phyloP scores from a whole-genome alignment of 139 green algal genomes.

The Astrephomene gubernaculifera region DNA sequence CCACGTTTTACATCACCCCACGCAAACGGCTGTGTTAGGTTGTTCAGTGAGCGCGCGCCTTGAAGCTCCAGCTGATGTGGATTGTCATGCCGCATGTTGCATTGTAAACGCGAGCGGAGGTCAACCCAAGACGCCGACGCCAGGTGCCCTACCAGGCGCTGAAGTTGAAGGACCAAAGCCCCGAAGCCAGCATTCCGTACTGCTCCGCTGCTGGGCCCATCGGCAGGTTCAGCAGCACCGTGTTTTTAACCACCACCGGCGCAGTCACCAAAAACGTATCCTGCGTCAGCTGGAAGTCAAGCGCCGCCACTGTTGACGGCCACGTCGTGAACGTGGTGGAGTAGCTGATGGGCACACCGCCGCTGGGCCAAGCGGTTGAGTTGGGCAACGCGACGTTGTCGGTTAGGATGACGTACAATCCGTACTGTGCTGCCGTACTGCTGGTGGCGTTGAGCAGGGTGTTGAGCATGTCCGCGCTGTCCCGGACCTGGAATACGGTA shows the following conservation, averaged over 20 bases:
- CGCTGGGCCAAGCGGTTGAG: not conserved
- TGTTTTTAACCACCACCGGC: not conserved
- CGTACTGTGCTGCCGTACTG: not conserved
- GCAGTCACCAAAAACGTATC: not conserved
- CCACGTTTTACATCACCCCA: too few species aligned
- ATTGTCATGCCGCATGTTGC: too few species aligned
- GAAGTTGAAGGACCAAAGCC: constrained; percentile 38
- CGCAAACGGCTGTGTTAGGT: too few species aligned
- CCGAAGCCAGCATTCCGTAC: not conserved
- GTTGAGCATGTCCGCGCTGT: not conserved
- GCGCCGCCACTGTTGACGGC: not conserved
- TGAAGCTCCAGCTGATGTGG: too few species aligned
- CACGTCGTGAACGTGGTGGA: constrained; percentile 32
- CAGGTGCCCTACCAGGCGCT: constrained; percentile 26
- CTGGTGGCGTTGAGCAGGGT: not conserved
- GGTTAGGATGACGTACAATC: constrained; percentile 27
- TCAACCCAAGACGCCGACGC: too few species aligned
- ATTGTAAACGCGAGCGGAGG: too few species aligned
- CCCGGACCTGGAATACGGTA: constrained; percentile 25
- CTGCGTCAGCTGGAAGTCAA: not conserved
- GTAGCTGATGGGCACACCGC: not conserved
- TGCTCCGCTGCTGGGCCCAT: not conserved
- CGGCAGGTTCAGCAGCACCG: constrained; percentile 15
- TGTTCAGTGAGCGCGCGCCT: too few species aligned
- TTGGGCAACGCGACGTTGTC: constrained; percentile 7